Percentiles rank a stretch among this genome's conserved stretches.
Evolutionary conservation across 306 rosid species (phyloP).

Genomic region (Vicia sativa): DNA sequence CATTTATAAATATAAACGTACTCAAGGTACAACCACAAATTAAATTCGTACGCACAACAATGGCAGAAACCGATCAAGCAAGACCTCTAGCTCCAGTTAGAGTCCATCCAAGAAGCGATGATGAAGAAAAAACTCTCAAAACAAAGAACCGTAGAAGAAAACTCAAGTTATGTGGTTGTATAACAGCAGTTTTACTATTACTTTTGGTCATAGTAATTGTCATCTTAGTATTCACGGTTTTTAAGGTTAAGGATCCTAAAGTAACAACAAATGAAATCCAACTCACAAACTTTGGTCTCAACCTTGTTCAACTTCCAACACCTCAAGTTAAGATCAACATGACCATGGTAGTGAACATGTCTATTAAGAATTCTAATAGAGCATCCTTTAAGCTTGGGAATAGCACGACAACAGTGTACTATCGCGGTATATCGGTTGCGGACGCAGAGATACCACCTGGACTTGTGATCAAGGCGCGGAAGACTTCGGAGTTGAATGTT

Average conservation of each 20-base stretch:
- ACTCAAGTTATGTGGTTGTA: conserved; percentile 50
- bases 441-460: conserved; percentile 53
- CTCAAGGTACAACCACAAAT: background rate
- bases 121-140: conserved; percentile 28
- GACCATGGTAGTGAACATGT: conserved; percentile 50
- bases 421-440: conserved; percentile 45
- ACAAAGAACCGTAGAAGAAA: conserved; percentile 34
- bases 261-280: conserved; percentile 46
- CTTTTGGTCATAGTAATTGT: conserved; percentile 39
- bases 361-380: conserved; percentile 60
- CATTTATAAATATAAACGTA: background rate
- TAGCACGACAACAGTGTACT: conserved; percentile 52
- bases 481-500: conserved; percentile 55
- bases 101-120: conserved; percentile 34
- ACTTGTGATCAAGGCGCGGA: conserved; percentile 39
- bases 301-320: conserved; percentile 32
- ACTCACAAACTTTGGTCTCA: conserved; percentile 46
- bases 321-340: conserved; percentile 54
- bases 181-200: conserved; percentile 24
- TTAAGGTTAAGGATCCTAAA: conserved; percentile 57
- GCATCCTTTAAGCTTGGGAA: conserved; percentile 55
- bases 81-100: conserved; percentile 29
- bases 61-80: conserved; percentile 41
- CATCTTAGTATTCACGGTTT: conserved; percentile 59
- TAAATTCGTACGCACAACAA: conserved; percentile 22